phyloP scores from a whole-genome alignment of 768 basidiomycete genomes.

The Fomitopsis serialis region DNA sequence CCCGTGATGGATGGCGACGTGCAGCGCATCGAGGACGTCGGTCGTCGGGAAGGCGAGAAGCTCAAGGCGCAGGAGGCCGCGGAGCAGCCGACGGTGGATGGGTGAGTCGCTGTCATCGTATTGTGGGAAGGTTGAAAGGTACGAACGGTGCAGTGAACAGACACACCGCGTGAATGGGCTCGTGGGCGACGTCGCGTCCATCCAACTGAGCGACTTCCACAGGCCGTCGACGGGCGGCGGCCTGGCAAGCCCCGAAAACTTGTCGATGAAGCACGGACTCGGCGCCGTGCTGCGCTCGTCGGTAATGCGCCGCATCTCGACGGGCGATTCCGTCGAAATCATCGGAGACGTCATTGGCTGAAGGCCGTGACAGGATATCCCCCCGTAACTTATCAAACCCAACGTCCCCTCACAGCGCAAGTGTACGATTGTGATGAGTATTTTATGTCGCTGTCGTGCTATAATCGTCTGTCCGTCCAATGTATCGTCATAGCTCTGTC shows the following conservation, averaged over 20 bases:
- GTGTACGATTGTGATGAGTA: not conserved
- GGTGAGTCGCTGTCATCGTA: not conserved
- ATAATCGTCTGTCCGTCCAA: not conserved
- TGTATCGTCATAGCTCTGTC: too few species aligned
- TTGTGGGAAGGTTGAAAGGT: not conserved
- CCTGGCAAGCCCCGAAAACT: not conserved
- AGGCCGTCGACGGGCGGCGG: not conserved
- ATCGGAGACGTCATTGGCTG: slow-evolving; percentile 14
- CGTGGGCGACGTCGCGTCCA: not conserved
- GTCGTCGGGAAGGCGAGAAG: slow-evolving; percentile 6
- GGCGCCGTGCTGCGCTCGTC: not conserved
- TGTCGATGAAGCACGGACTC: not conserved
- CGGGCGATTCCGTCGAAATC: slow-evolving; percentile 19
- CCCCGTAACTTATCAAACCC: too few species aligned
- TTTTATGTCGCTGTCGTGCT: not conserved
- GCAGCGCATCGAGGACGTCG: slow-evolving; percentile 8
- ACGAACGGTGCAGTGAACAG: not conserved
- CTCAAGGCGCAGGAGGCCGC: slow-evolving; percentile 4
- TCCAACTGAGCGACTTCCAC: not conserved
- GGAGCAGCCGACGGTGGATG: not conserved
- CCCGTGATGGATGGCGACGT: slow-evolving; percentile 4
- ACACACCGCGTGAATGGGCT: not conserved
- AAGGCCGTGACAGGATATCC: not conserved
- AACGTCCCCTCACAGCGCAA: too few species aligned
- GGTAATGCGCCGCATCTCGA: slow-evolving; percentile 14